Conservation (phyloP, 331 rosid species). For the Dryas integrifolia region DNA sequence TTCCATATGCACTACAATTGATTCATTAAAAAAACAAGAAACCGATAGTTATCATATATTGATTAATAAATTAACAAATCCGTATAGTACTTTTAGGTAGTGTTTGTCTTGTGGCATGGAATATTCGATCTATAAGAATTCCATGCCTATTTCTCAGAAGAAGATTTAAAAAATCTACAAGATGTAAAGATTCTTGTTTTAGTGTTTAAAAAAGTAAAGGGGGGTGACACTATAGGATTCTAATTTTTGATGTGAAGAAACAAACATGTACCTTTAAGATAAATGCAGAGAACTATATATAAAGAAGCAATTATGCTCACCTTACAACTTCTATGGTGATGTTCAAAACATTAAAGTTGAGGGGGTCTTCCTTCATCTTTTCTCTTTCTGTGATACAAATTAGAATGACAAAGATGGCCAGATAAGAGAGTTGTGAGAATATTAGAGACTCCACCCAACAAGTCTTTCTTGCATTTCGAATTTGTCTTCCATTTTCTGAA, state of each 20-base stretch:
- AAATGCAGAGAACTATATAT: not conserved
- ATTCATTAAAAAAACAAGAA: no score
- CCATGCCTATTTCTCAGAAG: no score
- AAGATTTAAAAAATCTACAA: no score
- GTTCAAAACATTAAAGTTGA: constrained; percentile 60
- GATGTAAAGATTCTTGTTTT: no score
- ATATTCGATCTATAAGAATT: no score
- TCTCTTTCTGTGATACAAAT: constrained; percentile 63
- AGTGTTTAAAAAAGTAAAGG: no score
- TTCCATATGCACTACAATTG: constrained; percentile 68
- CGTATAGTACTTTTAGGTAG: no score
- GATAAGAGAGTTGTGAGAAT: constrained; percentile 57
- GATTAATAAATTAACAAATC: no score
- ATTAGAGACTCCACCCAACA: constrained; percentile 34
- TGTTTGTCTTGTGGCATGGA: no score
- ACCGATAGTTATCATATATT: no score
- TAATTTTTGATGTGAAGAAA: no score
- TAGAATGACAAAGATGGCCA: constrained; percentile 53
- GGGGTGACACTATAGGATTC: no score
- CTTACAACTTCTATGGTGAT: constrained; percentile 65
- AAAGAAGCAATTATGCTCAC: constrained; percentile 10
- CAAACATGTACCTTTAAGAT: not conserved
- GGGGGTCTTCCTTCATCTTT: constrained; percentile 59
- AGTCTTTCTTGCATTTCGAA: constrained; percentile 23
- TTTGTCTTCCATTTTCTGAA: constrained; percentile 16